Evolutionary conservation across 2,329 filamentous ascomycete species (phyloP), one percentile per base, ranked within the genome.

Genomic region (Pyrenophora teres): DNA sequence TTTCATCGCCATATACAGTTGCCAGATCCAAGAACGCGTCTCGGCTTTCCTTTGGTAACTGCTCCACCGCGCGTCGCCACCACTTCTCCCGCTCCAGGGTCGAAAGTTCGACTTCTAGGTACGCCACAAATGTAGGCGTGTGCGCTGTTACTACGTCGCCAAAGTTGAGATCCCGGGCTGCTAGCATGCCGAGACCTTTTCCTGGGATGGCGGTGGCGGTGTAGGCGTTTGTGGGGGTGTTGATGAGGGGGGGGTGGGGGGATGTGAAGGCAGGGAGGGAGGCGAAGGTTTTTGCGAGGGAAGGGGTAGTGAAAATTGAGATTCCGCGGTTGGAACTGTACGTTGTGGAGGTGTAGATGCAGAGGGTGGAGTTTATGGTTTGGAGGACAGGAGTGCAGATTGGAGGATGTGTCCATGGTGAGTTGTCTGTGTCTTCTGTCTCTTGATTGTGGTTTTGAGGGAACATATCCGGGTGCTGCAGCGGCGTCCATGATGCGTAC

Each of bases 291-390:
- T 43, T 37, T 2, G 71, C 68, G 25, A 72, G 38, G 1, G 27
- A 36, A 10, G 68, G 70, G 0, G 69, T 72, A 0, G 71, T 74
- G 42, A 74, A 65, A 6, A 74, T 62, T 0, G 70, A 69, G 3
- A 73, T 72, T 2, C 71, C 70, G 1, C 69, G 62, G 6, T 63
- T 64, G n/a, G 57, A 37, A 30, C 52, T 58, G 30, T 72, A 72
- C 0, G 63, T 58, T 1, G 53, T 40, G 33, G 57, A 57, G 9
- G 69, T 72, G 50, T 70, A 74, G 3, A 69, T 54, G 39, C 70
- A 74, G 1, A 74, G 63, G 5, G 58, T 56, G n/a, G 50, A 54
- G 7, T 62, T 57, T 21, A 72, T 46, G 32, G 47, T 56, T 21
- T 53, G 35, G 13, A 71, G 56, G 2, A 52, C 10, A 2, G 50